A percentile compares a stretch with the other conserved stretches of the same genome.
These are phyloP conservation scores for Modicella reniformis DNA, from an alignment of 371 early-diverging fungal genomes.

Conservation along the genomic window DNA sequence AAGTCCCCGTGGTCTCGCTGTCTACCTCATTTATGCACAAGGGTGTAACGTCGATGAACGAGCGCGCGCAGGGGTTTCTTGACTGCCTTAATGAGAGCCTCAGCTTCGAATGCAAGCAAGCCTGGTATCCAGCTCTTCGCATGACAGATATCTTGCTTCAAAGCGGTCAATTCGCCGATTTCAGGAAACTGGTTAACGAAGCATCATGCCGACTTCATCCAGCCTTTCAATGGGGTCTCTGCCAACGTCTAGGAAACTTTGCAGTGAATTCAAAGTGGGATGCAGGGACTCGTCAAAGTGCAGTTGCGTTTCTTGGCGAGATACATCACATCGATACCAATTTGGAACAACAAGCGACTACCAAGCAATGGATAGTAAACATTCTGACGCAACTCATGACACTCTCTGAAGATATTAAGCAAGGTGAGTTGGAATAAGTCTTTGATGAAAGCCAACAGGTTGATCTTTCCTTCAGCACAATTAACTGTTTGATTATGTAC, in stretches of 20 bases:
- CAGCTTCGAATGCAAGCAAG: background rate
- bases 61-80: background rate
- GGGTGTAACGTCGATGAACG: background rate
- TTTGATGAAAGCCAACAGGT: background rate
- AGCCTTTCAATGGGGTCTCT: constrained; percentile 1
- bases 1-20: too few species aligned
- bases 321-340: constrained; percentile 2
- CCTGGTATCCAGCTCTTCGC: constrained; percentile 18
- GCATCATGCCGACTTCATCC: constrained; percentile 1
- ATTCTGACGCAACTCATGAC: background rate
- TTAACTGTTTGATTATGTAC: too few species aligned
- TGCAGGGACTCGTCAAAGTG: background rate
- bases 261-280: constrained; percentile 5
- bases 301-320: constrained; percentile 8
- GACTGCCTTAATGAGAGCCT: background rate
- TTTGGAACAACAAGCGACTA: background rate
- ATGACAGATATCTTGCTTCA: constrained; percentile 1
- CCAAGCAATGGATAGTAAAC: background rate
- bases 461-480: background rate
- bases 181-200: background rate
- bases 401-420: background rate
- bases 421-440: background rate
- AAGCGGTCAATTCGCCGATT: constrained; percentile 1
- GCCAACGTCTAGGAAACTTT: constrained; percentile 9
- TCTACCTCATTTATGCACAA: too few species aligned